These are phyloP conservation scores for Cutaneotrichosporon spelunceum DNA, from an alignment of 1,284 basidiomycete species.

Conservation along the genomic window DNA sequence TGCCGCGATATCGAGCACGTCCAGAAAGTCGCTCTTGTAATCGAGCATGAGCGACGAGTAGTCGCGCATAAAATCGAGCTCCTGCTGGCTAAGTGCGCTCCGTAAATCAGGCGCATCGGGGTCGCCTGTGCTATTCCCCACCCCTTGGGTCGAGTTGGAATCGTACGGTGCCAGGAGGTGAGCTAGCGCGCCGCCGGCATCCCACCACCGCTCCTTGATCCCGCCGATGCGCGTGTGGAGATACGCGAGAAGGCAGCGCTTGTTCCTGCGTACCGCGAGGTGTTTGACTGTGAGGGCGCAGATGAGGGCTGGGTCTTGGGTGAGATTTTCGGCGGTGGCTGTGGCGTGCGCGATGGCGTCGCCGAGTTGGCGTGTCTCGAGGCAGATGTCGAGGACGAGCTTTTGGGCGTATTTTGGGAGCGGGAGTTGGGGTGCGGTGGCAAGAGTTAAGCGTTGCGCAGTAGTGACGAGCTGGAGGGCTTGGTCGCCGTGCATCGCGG, in stretches of 20 bases:
- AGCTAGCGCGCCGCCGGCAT: slow-evolving; percentile 83
- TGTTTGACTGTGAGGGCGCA: slow-evolving; percentile 80
- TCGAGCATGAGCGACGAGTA: slow-evolving; percentile 78
- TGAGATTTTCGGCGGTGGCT: slow-evolving; percentile 38
- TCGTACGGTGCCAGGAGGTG: slow-evolving; percentile 65
- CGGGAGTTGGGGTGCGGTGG: slow-evolving; percentile 59
- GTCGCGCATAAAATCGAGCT: slow-evolving; percentile 81
- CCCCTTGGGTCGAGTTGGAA: background rate
- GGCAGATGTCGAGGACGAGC: slow-evolving; percentile 76
- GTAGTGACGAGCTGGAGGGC: slow-evolving; percentile 83
- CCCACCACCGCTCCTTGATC: slow-evolving; percentile 83
- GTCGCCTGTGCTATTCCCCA: slow-evolving; percentile 18
- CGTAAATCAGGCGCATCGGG: slow-evolving; percentile 59
- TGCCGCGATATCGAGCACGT: slow-evolving; percentile 79
- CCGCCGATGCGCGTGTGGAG: slow-evolving; percentile 77
- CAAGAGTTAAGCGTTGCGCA: slow-evolving; percentile 74
- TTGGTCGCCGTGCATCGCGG: slow-evolving; percentile 64
- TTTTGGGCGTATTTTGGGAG: slow-evolving; percentile 89
- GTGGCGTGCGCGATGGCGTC: slow-evolving; percentile 49
- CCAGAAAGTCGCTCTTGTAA: slow-evolving; percentile 78
- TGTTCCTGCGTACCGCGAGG: slow-evolving; percentile 82
- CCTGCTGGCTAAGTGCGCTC: slow-evolving; percentile 76
- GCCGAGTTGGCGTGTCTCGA: slow-evolving; percentile 85
- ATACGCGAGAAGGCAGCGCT: slow-evolving; percentile 89
- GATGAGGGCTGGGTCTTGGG: slow-evolving; percentile 54